These are phyloP conservation scores for Cicer bijugum DNA, from an alignment of 306 rosid species.

Conservation along the genomic window DNA sequence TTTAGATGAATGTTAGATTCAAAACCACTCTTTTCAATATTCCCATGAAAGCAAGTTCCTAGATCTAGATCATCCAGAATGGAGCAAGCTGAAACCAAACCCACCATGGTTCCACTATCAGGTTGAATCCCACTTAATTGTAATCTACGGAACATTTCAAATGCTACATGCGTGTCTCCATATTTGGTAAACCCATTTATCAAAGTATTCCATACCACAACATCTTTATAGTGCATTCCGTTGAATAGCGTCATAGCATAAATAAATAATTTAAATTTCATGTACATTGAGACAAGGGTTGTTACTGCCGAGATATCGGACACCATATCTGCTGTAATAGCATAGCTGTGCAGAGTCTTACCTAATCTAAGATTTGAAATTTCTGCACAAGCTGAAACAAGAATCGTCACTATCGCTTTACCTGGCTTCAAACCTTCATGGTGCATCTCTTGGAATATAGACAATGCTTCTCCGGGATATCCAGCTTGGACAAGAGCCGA, in stretches of 20 bases:
- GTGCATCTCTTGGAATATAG: conserved; percentile 56
- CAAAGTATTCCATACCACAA: conserved; percentile 73
- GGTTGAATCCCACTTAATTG: conserved; percentile 54
- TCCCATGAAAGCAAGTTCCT: conserved; percentile 63
- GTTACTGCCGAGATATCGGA: conserved; percentile 56
- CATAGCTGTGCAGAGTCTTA: conserved; percentile 61
- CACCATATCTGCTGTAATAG: conserved; percentile 53
- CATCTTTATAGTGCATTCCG: conserved; percentile 58
- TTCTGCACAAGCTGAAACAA: conserved; percentile 64
- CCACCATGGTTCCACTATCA: conserved; percentile 62
- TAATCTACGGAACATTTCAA: conserved; percentile 53
- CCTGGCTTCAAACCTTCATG: conserved; percentile 55
- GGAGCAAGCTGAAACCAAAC: conserved; percentile 59
- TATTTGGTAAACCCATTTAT: conserved; percentile 59
- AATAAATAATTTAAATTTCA: conserved; percentile 50
- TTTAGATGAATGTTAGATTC: conserved; percentile 55
- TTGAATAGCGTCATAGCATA: conserved; percentile 54
- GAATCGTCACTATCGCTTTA: conserved; percentile 48
- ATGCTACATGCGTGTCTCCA: conserved; percentile 54
- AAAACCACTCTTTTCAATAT: conserved; percentile 55
- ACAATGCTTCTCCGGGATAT: conserved; percentile 57
- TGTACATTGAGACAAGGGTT: conserved; percentile 66
- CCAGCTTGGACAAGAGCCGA: conserved; percentile 68
- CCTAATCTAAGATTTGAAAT: conserved; percentile 55
- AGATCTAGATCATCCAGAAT: conserved; percentile 45